Evolutionary conservation across 441 rosid species (phyloP).

Genomic region (Erodium chrysanthum): DNA sequence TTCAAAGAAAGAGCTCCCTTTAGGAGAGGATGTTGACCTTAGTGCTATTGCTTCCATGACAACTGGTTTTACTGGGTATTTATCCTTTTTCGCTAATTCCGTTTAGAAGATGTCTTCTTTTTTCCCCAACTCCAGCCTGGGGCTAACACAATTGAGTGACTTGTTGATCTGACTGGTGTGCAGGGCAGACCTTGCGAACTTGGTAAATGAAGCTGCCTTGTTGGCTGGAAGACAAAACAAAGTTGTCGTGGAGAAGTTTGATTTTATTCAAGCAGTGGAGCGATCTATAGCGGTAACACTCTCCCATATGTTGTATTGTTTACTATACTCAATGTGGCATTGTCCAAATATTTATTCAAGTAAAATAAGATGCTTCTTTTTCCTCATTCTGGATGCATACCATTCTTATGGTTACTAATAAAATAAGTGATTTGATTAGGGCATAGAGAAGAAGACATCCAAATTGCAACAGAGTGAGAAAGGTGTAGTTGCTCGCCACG

Average conservation of each 20-base stretch:
- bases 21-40: constrained; percentile 61
- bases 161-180: constrained; percentile 17
- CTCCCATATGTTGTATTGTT: constrained; percentile 2
- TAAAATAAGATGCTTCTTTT: neutral
- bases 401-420: neutral
- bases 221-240: constrained; percentile 88
- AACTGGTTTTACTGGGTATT: constrained; percentile 91
- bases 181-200: constrained; percentile 97
- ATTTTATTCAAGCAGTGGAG: constrained; percentile 92
- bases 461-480: constrained; percentile 79
- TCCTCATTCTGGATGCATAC: neutral
- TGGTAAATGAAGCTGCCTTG: constrained; percentile 96
- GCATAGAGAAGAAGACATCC: constrained; percentile 94
- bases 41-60: constrained; percentile 83
- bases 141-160: constrained; percentile 9
- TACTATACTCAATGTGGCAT: too few relatives aligned
- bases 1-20: constrained; percentile 76
- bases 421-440: constrained; percentile 27
- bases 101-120: constrained; percentile 13
- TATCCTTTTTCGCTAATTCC: neutral
- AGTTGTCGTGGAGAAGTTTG: constrained; percentile 60
- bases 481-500: constrained; percentile 95
- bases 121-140: neutral
- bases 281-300: constrained; percentile 74
- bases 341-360: too few relatives aligned